Evolutionary conservation across 768 basidiomycete species (phyloP).

Genomic region (Termitomyces sp.): DNA sequence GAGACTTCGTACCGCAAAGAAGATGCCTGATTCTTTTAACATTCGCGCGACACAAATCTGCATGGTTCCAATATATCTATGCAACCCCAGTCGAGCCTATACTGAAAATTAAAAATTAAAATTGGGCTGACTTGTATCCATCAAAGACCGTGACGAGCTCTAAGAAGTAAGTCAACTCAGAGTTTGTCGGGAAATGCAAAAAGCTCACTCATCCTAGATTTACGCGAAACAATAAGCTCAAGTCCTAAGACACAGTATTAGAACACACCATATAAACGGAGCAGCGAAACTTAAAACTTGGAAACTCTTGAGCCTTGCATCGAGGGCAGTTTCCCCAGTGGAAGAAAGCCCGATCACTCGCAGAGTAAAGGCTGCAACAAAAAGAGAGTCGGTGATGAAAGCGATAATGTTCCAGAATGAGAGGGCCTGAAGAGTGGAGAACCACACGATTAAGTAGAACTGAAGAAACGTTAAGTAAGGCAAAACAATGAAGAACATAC

Average conservation of each 20-base stretch:
- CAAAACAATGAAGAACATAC: background rate
- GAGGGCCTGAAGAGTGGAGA: slow-evolving; percentile 78
- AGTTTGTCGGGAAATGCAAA: background rate
- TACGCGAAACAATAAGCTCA: background rate
- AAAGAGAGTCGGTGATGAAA: slow-evolving; percentile 65
- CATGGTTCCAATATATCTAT: slow-evolving; percentile 83
- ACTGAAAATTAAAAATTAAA: background rate
- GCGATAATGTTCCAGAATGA: slow-evolving; percentile 73
- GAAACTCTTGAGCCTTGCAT: slow-evolving; percentile 64
- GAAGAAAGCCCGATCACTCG: slow-evolving; percentile 54
- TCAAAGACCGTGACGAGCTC: slow-evolving; percentile 79
- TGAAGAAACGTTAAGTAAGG: slow-evolving; percentile 18
- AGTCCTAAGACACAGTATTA: background rate
- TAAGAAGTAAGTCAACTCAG: slow-evolving; percentile 20
- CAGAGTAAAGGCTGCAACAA: slow-evolving; percentile 68
- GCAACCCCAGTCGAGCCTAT: background rate
- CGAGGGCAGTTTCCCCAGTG: slow-evolving; percentile 26
- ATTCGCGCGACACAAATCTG: slow-evolving; percentile 92
- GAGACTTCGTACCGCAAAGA: slow-evolving; percentile 61
- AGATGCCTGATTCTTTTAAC: slow-evolving; percentile 89
- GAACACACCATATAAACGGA: slow-evolving; percentile 77
- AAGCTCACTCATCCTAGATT: slow-evolving; percentile 75
- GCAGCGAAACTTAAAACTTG: slow-evolving; percentile 85
- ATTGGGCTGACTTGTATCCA: slow-evolving; percentile 61
- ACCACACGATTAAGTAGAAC: slow-evolving; percentile 66